Base-by-base conservation (phyloP, 2,329 filamentous ascomycete species). In the Achaetomium macrosporum region DNA sequence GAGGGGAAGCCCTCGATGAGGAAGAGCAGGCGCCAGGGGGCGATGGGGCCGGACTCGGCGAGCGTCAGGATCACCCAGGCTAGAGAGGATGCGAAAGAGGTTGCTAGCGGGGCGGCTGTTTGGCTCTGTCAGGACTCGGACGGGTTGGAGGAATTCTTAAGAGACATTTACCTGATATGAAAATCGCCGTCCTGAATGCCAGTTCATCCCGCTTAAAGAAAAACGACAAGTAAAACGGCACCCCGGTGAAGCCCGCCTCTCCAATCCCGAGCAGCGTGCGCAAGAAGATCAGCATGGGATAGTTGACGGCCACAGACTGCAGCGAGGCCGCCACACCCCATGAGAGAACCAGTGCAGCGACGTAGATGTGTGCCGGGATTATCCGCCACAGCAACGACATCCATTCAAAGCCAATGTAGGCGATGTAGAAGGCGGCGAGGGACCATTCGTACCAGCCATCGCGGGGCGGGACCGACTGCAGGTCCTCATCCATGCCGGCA, bases 1-100 rank as follows among this genome's bases (percentile, higher is more conserved):
- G 87, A 90, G 1, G 90, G 90, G 55, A 95, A 92, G 1, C 90
- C 90, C 68, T 95, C 90, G 12, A 92, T 61, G 8, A 95, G 76
- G 64, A 95, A 95, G 29, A 95, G 75, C 2, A 91, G 76, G n/a
- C 90, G 80, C 90, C 90, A 95, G 4, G 87, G 82, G 0, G 88
- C 87, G 46, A 95, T 84, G 15, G 86, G 86, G 1, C 79, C 74
- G 55, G 76, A 64, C 44, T 80, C 71, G 47, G 82, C 88, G 13
- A 90, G 63, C 61, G 81, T 83, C 47, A 90, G 79, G 57, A 96
- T 92, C 19, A 83, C 64, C 84, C 86, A 90, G 8, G 90, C 90
- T 4, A 96, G 74, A 9, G 79, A 85, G 37, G 88, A 88, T 0
- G 89, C 88, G 65, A 95, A 91, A 1, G 84, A 85, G 40, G 88